Evolutionary conservation across 495 filamentous ascomycete genomes (phyloP), one percentile per base, ranked within the genome.

Genomic region (Aspergillus olivimuriae): DNA sequence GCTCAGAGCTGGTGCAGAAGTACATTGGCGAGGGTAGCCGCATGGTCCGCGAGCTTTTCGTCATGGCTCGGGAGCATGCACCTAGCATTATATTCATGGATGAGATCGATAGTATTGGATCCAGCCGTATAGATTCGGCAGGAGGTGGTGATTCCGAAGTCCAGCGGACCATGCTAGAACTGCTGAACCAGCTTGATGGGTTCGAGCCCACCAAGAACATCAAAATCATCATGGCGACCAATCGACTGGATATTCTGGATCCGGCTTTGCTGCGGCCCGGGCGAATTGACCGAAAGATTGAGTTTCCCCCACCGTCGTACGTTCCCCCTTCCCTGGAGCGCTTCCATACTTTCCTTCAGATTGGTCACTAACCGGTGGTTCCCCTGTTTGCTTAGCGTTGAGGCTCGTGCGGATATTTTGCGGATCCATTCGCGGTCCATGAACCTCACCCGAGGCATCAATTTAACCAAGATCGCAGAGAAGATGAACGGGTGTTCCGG

Each of bases 11-110:
- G 54, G 92, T 99, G 38, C 92, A 99, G 62, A 99, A 99, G 66
- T 99, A 99, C 65, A 97, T 99, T 46, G 92, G 94, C 51, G 92
- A 99, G 65, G 92, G 92, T 55, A 90, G 84, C 57, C 84, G 92
- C 42, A 99, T 99, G 92, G 92, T 99, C 42, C 87, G 92, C 41
- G 92, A 99, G 69, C 73, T 99, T 14, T 99, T 99, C 70, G 87
- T 97, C 57, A 99, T 99, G 92, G 92, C 92, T 14, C 78, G 92
- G 60, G 92, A 99, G 65, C 94, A 99, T 58, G 94, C 92, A 1
- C 92, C 92, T n/a, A 94, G 87, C 57, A 99, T 99, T 62, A 99
- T 99, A 66, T 99, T 99, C 74, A 99, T 99, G 91, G 92, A 99
- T 69, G 92, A 99, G 64, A 97, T 99, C 69, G 92, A 99, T 66